Base-by-base conservation (phyloP, 495 filamentous ascomycete genomes). In the Aspergillus leporis region DNA sequence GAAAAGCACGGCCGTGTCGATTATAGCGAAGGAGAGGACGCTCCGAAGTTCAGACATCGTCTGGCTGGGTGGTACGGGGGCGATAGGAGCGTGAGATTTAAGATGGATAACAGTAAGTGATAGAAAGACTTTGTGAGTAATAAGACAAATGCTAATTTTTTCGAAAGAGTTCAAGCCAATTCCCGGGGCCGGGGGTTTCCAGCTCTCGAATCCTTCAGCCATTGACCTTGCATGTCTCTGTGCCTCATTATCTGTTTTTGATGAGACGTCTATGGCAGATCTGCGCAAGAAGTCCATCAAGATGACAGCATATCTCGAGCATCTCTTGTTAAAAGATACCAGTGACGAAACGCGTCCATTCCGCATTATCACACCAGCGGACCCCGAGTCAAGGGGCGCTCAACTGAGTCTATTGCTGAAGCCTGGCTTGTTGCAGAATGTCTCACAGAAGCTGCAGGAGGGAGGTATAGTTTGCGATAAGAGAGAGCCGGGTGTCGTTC, bases 1-100 rank as follows among this genome's bases (percentile, higher is more conserved):
- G 83, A 88, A 45, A 79, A 75, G 50, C 86, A 96, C 67, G 84
- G 87, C 1, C 58, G 71, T 59, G 70, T 88, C 67, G 70, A 83
- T 69, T 63, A 82, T 65, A 66, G 71, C 59, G 66, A 75, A 25
- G 71, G 75, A 53, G 71, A 74, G n/a, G 75, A 76, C 59, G 38
- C 72, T 22, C 72, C 67, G 0, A 73, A 74, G 21, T 87, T 80
- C 67, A 74, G 76, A 5, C 80, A 81, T 51, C 83, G 90, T 0
- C 77, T 93, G 56, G 83, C 85, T 5, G 92, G 92, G 19, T 97
- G 92, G 92, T 97, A 91, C 83, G 92, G 91, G n/a, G 88, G 88
- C 52, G 85, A 89, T 66, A 91, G 93, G 62, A 70, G 72, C 13
- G 86, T 82, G 52, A 80, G 92, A 13, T 97, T 97, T 72, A 80